Evolutionary conservation across 2,329 filamentous ascomycete species (phyloP).

Genomic region (Monilinia vaccinii-corymbosi): DNA sequence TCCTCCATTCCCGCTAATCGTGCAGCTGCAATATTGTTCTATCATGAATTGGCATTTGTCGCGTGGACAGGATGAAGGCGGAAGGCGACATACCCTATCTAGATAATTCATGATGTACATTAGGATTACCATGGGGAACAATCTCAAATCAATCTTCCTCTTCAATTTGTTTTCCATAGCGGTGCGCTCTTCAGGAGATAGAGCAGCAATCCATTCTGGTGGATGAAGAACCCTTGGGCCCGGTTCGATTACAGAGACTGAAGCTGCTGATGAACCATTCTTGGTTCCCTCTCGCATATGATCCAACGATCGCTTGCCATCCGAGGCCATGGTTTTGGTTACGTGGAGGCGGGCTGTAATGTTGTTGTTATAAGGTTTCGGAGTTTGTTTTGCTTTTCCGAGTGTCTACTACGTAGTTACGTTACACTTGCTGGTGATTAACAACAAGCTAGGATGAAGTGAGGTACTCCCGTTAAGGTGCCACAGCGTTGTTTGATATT

Average conservation of each 20-base stretch:
- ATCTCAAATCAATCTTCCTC: constrained; percentile 54
- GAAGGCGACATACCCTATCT: constrained; percentile 30
- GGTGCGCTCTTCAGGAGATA: constrained; percentile 42
- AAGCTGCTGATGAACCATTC: constrained; percentile 1
- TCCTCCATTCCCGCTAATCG: constrained; percentile 40
- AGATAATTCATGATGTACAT: constrained; percentile 67
- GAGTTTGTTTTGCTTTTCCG: neutral
- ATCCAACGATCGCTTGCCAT: neutral
- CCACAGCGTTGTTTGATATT: neutral
- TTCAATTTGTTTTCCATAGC: constrained; percentile 47
- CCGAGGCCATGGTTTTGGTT: neutral
- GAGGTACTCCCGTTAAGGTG: neutral
- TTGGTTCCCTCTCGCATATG: neutral
- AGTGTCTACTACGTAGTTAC: neutral
- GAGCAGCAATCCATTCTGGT: constrained; percentile 32
- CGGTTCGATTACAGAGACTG: neutral
- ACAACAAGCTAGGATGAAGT: neutral
- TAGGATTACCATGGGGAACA: constrained; percentile 58
- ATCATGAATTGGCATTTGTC: neutral
- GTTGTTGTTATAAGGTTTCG: neutral
- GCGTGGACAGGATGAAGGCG: no score
- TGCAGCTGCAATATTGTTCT: constrained; percentile 48
- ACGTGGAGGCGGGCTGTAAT: neutral
- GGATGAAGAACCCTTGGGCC: constrained; percentile 11
- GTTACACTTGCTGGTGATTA: neutral